Conservation (phyloP, 1,284 basidiomycete species). For the Sanghuangporus baumii region DNA sequence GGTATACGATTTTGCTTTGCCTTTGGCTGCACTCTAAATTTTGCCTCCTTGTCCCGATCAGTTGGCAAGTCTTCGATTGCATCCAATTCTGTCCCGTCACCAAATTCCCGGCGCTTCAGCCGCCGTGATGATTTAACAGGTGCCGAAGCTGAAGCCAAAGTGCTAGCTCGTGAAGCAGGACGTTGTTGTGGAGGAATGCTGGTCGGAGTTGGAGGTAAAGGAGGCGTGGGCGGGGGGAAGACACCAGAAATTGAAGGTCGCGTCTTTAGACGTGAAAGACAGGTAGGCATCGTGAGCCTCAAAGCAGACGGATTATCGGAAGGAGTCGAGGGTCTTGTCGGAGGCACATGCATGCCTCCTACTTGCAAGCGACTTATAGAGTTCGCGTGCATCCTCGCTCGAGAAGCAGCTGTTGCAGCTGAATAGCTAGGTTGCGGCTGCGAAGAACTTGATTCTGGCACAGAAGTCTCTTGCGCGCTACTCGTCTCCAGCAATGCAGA, state of each 20-base stretch:
- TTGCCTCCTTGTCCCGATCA: conserved; percentile 74
- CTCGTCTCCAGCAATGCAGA: conserved; percentile 64
- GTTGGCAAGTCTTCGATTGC: conserved; percentile 86
- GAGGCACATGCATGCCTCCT: conserved; percentile 59
- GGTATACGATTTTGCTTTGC: conserved; percentile 56
- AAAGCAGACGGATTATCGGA: conserved; percentile 67
- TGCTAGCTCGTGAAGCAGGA: conserved; percentile 26
- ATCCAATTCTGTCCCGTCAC: conserved; percentile 92
- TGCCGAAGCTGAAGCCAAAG: conserved; percentile 35
- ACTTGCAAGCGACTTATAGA: conserved; percentile 53
- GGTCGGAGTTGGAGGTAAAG: conserved; percentile 30
- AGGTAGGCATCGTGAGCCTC: conserved; percentile 82
- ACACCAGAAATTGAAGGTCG: conserved; percentile 69
- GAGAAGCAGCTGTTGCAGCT: conserved; percentile 70
- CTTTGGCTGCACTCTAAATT: conserved; percentile 65
- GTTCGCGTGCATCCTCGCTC: conserved; percentile 63
- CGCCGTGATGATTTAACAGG: conserved; percentile 60
- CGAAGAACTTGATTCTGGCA: conserved; percentile 32
- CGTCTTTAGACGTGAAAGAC: conserved; percentile 59
- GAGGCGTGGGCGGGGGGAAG: conserved; percentile 39
- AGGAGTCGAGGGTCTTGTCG: conserved; percentile 69
- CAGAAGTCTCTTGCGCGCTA: conserved; percentile 41
- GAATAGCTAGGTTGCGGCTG: conserved; percentile 51
- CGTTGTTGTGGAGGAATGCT: conserved; percentile 42
- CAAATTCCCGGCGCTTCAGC: conserved; percentile 75